Conservation (phyloP, 306 rosid genomes). For the Acacia acuminata region DNA sequence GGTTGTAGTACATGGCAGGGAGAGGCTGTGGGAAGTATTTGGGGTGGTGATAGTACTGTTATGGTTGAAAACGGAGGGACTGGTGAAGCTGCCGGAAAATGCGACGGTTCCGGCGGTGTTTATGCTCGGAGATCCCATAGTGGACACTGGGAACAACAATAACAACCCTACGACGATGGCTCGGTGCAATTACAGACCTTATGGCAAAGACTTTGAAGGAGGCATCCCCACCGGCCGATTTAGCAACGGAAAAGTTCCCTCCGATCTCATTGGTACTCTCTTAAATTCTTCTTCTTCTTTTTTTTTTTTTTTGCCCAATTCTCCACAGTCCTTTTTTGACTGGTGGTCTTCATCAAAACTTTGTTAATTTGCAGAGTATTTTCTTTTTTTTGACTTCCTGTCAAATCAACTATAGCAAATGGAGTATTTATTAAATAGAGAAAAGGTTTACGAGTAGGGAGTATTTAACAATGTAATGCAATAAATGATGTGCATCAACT, state of each 20-base stretch:
- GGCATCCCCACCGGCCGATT: conserved; percentile 45
- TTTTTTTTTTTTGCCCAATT: background rate
- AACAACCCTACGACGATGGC: conserved; percentile 31
- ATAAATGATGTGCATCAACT: background rate
- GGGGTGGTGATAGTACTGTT: background rate
- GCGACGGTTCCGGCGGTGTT: conserved; percentile 55
- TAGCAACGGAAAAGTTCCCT: conserved; percentile 50
- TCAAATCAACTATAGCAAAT: too few relatives aligned
- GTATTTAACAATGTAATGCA: background rate
- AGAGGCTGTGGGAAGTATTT: background rate
- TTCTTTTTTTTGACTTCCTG: too few relatives aligned
- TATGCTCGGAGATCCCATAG: conserved; percentile 72
- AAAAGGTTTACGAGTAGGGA: too few relatives aligned
- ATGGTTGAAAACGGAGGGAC: conserved; percentile 5
- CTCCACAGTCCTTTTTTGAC: background rate
- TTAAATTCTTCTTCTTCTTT: background rate
- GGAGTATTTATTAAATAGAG: background rate
- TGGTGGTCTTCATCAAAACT: background rate
- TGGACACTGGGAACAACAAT: conserved; percentile 83
- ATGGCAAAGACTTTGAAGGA: conserved; percentile 43
- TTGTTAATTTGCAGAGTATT: too few relatives aligned
- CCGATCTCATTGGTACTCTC: conserved; percentile 41
- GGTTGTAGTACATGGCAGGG: background rate
- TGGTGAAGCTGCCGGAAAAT: conserved; percentile 47
- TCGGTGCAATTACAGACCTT: conserved; percentile 40